These are phyloP conservation scores for Nakazawaea populi DNA, from an alignment of 805 yeast genomes.

Conservation along the genomic window DNA sequence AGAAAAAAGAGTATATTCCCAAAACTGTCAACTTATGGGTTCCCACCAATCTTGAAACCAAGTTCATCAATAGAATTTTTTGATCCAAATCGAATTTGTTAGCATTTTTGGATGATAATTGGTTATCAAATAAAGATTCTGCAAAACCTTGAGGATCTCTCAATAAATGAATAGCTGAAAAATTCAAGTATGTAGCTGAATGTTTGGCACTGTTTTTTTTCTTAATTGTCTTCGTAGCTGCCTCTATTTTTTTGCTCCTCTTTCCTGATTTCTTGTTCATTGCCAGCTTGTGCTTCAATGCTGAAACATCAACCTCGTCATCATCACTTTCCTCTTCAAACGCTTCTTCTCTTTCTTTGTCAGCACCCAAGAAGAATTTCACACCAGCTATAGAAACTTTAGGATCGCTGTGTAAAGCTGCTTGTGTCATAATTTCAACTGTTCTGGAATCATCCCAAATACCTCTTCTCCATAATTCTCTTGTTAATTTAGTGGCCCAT, in stretches of 20 bases:
- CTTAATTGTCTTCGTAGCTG: conserved; percentile 63
- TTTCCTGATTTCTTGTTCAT: conserved; percentile 79
- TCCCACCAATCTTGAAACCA: conserved; percentile 86
- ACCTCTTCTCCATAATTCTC: conserved; percentile 96
- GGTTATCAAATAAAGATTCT: conserved; percentile 69
- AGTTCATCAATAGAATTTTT: conserved; percentile 80
- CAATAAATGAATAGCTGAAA: conserved; percentile 88
- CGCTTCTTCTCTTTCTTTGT: conserved; percentile 84
- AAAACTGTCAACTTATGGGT: conserved; percentile 88
- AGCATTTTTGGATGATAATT: conserved; percentile 62
- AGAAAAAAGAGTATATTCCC: conserved; percentile 83
- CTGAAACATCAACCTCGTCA: conserved; percentile 62
- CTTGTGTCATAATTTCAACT: conserved; percentile 96
- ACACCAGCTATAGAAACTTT: conserved; percentile 91
- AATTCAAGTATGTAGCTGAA: conserved; percentile 70
- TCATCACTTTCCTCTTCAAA: conserved; percentile 67
- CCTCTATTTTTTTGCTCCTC: conserved; percentile 57
- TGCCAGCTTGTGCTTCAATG: conserved; percentile 73
- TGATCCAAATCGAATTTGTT: conserved; percentile 81
- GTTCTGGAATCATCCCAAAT: conserved; percentile 97
- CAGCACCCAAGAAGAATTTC: conserved; percentile 89
- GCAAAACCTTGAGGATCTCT: conserved; percentile 99
- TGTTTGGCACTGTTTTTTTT: conserved; percentile 55
- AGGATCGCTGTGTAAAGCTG: conserved; percentile 80
- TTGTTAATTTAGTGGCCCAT: conserved; percentile 93